Base-by-base conservation (phyloP, 1,139 yeast species). In the Magnusiomyces ingens region DNA sequence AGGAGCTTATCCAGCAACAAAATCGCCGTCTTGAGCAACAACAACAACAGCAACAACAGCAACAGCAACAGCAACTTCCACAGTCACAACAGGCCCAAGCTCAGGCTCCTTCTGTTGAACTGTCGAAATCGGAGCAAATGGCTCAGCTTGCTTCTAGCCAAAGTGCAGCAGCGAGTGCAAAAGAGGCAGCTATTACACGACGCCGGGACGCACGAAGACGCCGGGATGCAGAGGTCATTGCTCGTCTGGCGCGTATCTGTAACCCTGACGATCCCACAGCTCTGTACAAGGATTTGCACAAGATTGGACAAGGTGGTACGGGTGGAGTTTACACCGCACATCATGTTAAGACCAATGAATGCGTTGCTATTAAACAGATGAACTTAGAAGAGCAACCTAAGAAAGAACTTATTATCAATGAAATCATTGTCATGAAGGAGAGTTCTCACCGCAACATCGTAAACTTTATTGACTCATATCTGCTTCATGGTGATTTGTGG, bases 261-360 rank as follows among this genome's bases (percentile, higher is more conserved):
- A 79, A 89, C 1, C 83, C 81, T 43, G 95, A 93, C 2, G 95
- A 94, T 69, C 99, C 99, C n/a, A 81, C 83, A 38, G 75, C 75
- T 53, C 69, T 79, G 50, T 94, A 88, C 68, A 74, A 76, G 49
- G 84, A 83, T 64, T 74, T 91, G 57, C 75, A 78, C 18, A 91
- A 93, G 72, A 85, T 93, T 65, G 99, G 99, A 4, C 98, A 93
- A 72, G 99, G 99, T 65, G 99, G 99, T 0, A 84, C 95, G 42
- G 99, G 99, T 55, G 98, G 98, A 52, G 99, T 93, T 49, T 93
- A 84, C 67, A 88, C 95, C 42, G 98, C 98, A 0, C 83, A 84
- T 64, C 90, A 85, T 62, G 70, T 71, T 32, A 79, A 79, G 19
- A 76, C 79, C 11, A 76, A 80, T 53, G 74, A 75, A 42, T 76